Evolutionary conservation across 2,329 filamentous ascomycete species (phyloP), one percentile per base, ranked within the genome.

Genomic region (Botrytis medusae): DNA sequence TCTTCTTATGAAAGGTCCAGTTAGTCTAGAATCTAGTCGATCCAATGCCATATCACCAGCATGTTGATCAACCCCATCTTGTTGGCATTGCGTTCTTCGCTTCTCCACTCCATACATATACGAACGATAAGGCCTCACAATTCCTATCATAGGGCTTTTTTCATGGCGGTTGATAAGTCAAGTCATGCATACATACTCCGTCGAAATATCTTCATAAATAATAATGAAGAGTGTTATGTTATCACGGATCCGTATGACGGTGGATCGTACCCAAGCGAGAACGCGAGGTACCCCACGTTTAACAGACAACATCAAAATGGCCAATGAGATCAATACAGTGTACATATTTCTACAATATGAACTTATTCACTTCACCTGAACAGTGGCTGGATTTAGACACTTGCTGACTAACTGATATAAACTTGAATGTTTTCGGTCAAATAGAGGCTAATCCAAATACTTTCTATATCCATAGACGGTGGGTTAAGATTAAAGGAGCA

Each of bases 1-100:
- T 72, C 63, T 46, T 67, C 29, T 59, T 42, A 67, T 59, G 46
- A 71, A 64, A 46, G 57, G 48, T 59, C 51, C 18, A 18, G n/a
- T 57, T 57, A 29, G 51, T 57, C 51, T 57, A 57, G 51, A 57
- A 57, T 46, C 42, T 40, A 65, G 42, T 54, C 60, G 60, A 59
- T 67, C 70, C 61, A 72, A 72, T 72, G 34, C 70, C 61, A 40
- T 59, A 57, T 54, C 46, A 59, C 61, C 69, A 71, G 34, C 37
- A 63, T 54, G 46, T 71, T 37, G 46, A 37, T 68, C 61, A 54
- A 54, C 34, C 54, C 71, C 71, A 68, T 72, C 71, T 72, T 68
- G 71, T 51, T 72, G 71, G 71, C 71, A 71, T 54, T 51, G 59
- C 44, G 69, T 64, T 71, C 29, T 32, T 48, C 42, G 54, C 34